Base-by-base conservation (phyloP, 352 stramenopile genomes). In the Pythium phragmiticola region DNA sequence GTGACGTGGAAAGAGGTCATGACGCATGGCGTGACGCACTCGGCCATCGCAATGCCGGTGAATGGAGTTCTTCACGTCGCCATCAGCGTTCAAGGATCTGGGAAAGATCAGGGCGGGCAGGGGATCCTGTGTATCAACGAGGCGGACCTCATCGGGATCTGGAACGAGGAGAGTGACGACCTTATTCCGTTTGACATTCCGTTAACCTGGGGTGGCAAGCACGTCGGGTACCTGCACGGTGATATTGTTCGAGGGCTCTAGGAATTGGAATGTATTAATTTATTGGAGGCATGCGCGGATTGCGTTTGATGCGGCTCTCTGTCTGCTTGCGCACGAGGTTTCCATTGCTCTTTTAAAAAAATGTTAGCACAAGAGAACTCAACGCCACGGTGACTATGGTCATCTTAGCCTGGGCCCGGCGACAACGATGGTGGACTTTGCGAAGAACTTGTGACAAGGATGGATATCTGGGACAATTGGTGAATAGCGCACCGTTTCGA, bases 171-270 rank as follows among this genome's bases (percentile, higher is more conserved):
- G 43, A 66, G 79, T 16, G 73, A 70, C 3, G 52, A 74, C n/a
- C 69, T 72, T 5, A 80, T 87, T 34, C 77, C 82, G n/a, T 89
- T 92, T 39, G 80, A 92, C 62, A 70, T 92, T 7, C 68, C 60
- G 26, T 74, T 92, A 5, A 89, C 82, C 3, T 92, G 82, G 82
- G 78, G 77, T 45, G 78, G 77, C 57, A 89, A 82, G 46, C 78
- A 88, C 43, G 78, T 88, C 17, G 76, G 76, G 17, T 85, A 81
- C 46, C 64, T 85, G 16, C 77, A 85, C 50, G 75, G 74, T 8
- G 77, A 83, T 46, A 77, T 85, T 33, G 45, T 77, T 11, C 54
- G 62, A 45, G 53, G 53, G 2, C 51, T 72, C 5, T 68, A 55
- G 57, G 16, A 37, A 21, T 39, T 21, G 41, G 17, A 49, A 39